These are phyloP conservation scores for Fusarium sp. DNA, from an alignment of 2,329 filamentous ascomycete species.

Conservation along the genomic window DNA sequence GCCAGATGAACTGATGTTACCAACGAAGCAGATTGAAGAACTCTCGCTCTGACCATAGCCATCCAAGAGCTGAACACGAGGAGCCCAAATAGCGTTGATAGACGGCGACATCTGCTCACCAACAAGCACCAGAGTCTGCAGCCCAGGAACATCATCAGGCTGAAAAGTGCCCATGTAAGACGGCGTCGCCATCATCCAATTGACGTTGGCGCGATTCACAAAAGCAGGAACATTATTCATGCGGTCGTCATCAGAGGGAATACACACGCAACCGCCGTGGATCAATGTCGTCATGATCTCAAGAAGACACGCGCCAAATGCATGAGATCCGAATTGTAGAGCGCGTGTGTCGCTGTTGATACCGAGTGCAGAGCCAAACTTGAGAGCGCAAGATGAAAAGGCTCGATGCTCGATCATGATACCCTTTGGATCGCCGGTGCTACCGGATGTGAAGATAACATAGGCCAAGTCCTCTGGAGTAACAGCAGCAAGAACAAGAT, in stretches of 20 bases:
- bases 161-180: constrained; percentile 6
- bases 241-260: constrained; percentile 34
- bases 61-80: constrained; percentile 47
- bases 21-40: constrained; percentile 7
- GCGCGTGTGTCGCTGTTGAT: constrained; percentile 3
- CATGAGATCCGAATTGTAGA: constrained; percentile 28
- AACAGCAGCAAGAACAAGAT: not conserved
- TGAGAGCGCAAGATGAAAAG: not conserved
- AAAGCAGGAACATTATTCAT: constrained; percentile 32
- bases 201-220: constrained; percentile 7
- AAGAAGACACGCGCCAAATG: constrained; percentile 26
- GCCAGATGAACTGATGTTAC: not conserved
- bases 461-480: not conserved
- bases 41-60: constrained; percentile 49
- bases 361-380: not conserved
- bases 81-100: not conserved
- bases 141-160: not conserved
- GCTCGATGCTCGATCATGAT: constrained; percentile 3
- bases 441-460: constrained; percentile 37
- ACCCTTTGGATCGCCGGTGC: constrained; percentile 35
- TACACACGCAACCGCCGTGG: constrained; percentile 25
- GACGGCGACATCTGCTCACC: constrained; percentile 1
- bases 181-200: constrained; percentile 28
- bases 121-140: not conserved
- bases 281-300: constrained; percentile 26